These are phyloP conservation scores for Cymbopogon citratus DNA, from an alignment of 176 grass and related monocot species.

Conservation along the genomic window DNA sequence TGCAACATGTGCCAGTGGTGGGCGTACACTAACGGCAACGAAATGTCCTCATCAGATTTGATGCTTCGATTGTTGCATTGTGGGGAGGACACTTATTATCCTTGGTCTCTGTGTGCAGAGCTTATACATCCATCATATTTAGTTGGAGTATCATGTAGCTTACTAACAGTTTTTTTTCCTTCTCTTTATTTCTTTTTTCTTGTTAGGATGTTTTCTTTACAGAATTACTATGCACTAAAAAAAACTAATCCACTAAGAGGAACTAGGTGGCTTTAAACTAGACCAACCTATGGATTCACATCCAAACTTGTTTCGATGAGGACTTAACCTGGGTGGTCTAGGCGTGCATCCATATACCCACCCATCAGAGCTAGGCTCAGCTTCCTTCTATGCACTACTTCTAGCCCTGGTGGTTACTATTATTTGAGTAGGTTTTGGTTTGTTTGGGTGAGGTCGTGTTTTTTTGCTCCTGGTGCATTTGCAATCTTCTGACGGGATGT, in stretches of 20 bases:
- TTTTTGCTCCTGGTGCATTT: not conserved
- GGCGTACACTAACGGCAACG: no score
- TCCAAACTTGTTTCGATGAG: not conserved
- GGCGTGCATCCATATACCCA: not conserved
- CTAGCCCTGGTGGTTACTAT: not conserved
- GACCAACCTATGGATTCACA: not conserved
- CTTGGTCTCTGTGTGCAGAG: no score
- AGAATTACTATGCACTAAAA: not conserved
- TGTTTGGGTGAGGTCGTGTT: not conserved
- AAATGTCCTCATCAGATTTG: no score
- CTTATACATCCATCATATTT: no score
- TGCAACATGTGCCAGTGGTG: no score
- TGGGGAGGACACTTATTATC: no score
- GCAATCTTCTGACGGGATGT: not conserved
- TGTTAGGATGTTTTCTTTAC: conserved; percentile 1
- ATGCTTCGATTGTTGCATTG: no score
- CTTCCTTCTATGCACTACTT: not conserved
- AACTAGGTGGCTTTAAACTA: not conserved
- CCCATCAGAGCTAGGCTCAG: not conserved
- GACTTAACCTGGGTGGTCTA: not conserved
- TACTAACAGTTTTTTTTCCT: not conserved
- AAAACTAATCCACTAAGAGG: no score
- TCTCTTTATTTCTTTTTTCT: not conserved
- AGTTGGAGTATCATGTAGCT: not conserved
- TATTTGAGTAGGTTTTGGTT: not conserved